Evolutionary conservation across 371 early-diverging fungal genomes (phyloP).

Genomic region (Umbelopsis sp.): DNA sequence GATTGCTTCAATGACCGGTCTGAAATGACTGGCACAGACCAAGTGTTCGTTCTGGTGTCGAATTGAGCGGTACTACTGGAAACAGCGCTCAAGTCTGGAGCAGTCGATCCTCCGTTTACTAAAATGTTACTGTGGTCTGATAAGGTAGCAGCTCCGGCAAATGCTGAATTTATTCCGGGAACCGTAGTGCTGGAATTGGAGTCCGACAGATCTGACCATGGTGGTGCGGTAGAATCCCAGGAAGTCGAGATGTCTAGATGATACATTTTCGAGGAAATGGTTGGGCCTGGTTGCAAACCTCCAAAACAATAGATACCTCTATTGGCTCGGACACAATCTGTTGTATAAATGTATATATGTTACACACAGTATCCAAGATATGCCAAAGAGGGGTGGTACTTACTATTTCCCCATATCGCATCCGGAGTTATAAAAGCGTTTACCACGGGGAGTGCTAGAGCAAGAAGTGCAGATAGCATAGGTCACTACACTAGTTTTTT

Average conservation of each 20-base stretch:
- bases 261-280: slow-evolving; percentile 4
- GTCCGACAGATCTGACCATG: not conserved
- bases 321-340: slow-evolving; percentile 5
- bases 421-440: not conserved
- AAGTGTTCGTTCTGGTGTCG: slow-evolving; percentile 17
- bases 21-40: not conserved
- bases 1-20: slow-evolving; percentile 22
- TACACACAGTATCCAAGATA: not conserved
- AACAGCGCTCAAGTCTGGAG: not conserved
- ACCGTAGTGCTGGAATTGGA: not conserved
- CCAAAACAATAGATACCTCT: slow-evolving; percentile 8
- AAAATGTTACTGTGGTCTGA: slow-evolving; percentile 27
- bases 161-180: not conserved
- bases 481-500: not conserved
- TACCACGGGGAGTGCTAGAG: slow-evolving; percentile 1
- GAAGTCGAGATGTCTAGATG: slow-evolving; percentile 12
- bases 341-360: not conserved
- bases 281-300: slow-evolving; percentile 4
- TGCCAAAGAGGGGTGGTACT: not conserved
- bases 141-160: slow-evolving; percentile 22
- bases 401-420: slow-evolving; percentile 15
- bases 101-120: slow-evolving; percentile 31
- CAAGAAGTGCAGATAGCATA: slow-evolving; percentile 2
- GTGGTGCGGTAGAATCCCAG: slow-evolving; percentile 1
- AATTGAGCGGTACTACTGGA: slow-evolving; percentile 14